Evolutionary conservation across 352 stramenopile species (phyloP).

Genomic region (Hyaloperonospora brassicae): DNA sequence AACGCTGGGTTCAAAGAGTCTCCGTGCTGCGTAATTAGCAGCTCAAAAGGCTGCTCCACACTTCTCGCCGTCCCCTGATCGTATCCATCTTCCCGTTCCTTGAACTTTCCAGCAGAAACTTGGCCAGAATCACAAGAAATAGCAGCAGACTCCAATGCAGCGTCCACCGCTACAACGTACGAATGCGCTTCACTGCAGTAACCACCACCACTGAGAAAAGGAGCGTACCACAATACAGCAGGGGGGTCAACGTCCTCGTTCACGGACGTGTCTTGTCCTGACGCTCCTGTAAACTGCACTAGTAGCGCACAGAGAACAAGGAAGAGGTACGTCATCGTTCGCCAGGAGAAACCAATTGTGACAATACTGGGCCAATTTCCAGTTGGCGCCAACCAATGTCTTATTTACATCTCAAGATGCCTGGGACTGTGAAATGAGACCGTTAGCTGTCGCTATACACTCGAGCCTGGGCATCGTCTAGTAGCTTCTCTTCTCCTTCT

Average conservation of each 20-base stretch:
- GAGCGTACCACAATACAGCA: constrained; percentile 82
- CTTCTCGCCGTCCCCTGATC: constrained; percentile 2
- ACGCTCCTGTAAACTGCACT: background rate
- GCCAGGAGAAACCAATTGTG: constrained; percentile 12
- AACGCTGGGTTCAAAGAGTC: constrained; percentile 62
- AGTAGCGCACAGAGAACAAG: constrained; percentile 10
- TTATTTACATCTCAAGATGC: too few relatives aligned
- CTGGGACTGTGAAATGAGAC: too few relatives aligned
- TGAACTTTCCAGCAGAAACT: too few relatives aligned
- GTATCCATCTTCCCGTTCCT: constrained; percentile 10
- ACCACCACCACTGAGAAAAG: constrained; percentile 87
- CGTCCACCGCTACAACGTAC: constrained; percentile 64
- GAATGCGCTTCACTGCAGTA: constrained; percentile 90
- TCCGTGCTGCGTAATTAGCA: constrained; percentile 59
- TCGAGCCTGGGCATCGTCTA: too few relatives aligned
- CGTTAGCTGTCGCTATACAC: too few relatives aligned
- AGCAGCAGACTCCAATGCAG: constrained; percentile 6
- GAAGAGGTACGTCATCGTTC: constrained; percentile 8
- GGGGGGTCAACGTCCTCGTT: constrained; percentile 12
- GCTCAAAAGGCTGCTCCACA: constrained; percentile 29
- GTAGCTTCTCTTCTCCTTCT: too few relatives aligned
- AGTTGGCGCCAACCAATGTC: too few relatives aligned
- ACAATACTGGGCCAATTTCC: constrained; percentile 1
- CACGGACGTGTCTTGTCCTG: background rate
- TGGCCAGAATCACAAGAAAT: background rate